Evolutionary conservation across 805 yeast species (phyloP).

Genomic region (Komagataella phaffii): DNA sequence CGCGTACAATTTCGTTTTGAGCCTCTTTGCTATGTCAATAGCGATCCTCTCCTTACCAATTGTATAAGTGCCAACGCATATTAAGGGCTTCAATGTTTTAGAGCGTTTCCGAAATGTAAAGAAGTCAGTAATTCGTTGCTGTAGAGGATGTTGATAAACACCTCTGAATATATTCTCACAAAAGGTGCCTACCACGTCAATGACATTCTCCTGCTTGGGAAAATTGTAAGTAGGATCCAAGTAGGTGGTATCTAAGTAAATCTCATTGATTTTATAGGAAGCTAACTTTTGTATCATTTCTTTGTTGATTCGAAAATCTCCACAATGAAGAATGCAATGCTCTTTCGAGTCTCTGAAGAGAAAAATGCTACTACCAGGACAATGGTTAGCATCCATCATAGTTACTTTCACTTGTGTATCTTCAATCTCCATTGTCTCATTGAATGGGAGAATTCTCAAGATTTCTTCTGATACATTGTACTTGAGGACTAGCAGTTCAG

Average conservation of each 20-base stretch:
- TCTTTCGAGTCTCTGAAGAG: conserved; percentile 37
- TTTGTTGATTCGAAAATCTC: conserved; percentile 73
- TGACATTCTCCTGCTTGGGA: conserved; percentile 64
- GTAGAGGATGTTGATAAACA: conserved; percentile 12
- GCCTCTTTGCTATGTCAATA: conserved; percentile 37
- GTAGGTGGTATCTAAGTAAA: conserved; percentile 88
- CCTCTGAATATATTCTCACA: conserved; percentile 23
- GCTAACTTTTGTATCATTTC: conserved; percentile 29
- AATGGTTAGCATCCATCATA: conserved; percentile 80
- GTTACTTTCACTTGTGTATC: conserved; percentile 38
- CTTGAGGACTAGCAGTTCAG: conserved; percentile 35
- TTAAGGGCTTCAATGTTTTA: conserved; percentile 15
- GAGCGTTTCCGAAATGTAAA: conserved; percentile 6
- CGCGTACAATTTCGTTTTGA: conserved; percentile 43
- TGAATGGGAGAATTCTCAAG: conserved; percentile 27
- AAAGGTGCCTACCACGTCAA: conserved; percentile 44
- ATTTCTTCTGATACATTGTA: conserved; percentile 37
- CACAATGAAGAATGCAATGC: conserved; percentile 56
- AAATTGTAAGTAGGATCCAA: conserved; percentile 61
- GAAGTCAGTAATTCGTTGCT: conserved; percentile 25
- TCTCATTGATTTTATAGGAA: conserved; percentile 29
- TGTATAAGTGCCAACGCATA: conserved; percentile 76
- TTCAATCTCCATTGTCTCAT: conserved; percentile 22
- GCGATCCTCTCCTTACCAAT: conserved; percentile 91
- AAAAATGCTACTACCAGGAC: conserved; percentile 89